phyloP scores from a whole-genome alignment of 2,329 filamentous ascomycete species.

The Fusarium verticillioides region DNA sequence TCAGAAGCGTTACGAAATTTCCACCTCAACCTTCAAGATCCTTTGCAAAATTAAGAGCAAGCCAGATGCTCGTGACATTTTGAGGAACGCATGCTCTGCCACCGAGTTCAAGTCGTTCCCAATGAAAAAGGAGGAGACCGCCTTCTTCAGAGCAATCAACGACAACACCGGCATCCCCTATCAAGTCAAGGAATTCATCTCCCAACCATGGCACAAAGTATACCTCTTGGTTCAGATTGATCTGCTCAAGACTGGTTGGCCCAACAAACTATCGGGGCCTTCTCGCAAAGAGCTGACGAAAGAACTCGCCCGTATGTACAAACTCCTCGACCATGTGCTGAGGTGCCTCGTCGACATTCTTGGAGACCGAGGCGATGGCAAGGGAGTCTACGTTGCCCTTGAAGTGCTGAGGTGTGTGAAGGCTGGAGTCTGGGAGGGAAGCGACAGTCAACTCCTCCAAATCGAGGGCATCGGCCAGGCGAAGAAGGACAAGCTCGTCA shows the following conservation, averaged over 20 bases:
- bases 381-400: slow-evolving; percentile 74
- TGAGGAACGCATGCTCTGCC: slow-evolving; percentile 53
- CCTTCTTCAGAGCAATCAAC: slow-evolving; percentile 54
- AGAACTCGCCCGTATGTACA: slow-evolving; percentile 49
- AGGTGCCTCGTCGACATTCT: slow-evolving; percentile 54
- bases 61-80: slow-evolving; percentile 49
- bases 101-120: slow-evolving; percentile 53
- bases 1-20: slow-evolving; percentile 50
- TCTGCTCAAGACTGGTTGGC: slow-evolving; percentile 71
- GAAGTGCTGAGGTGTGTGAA: slow-evolving; percentile 82
- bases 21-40: slow-evolving; percentile 47
- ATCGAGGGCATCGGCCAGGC: slow-evolving; percentile 81
- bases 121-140: slow-evolving; percentile 49
- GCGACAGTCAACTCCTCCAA: slow-evolving; percentile 83
- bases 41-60: slow-evolving; percentile 42
- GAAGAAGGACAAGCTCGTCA: slow-evolving; percentile 77
- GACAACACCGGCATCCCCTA: slow-evolving; percentile 53
- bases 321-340: slow-evolving; percentile 49
- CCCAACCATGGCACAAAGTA: slow-evolving; percentile 76
- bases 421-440: slow-evolving; percentile 84
- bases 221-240: slow-evolving; percentile 80
- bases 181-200: slow-evolving; percentile 55
- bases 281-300: slow-evolving; percentile 49
- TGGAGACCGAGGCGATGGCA: slow-evolving; percentile 65
- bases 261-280: slow-evolving; percentile 56